Base-by-base conservation (phyloP, 352 stramenopile genomes). In the Pythium scleroteichum region DNA sequence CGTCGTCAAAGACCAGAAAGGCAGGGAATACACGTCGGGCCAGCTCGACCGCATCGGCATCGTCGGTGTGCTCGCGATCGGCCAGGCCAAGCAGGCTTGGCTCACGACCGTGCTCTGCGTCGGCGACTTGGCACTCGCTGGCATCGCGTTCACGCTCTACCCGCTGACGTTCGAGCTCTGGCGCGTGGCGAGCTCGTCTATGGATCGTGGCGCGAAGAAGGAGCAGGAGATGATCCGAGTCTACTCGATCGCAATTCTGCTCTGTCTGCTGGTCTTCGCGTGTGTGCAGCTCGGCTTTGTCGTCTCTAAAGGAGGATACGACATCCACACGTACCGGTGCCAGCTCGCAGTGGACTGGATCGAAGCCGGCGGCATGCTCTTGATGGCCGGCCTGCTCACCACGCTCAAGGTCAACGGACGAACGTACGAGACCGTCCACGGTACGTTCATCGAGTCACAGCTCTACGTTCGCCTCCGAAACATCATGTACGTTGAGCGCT, bases 351-450 rank as follows among this genome's bases (percentile, higher is more conserved):
- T 79, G 8, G 85, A 89, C 48, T 64, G 70, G 17, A 54, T 85
- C n/a, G 73, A 87, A 59, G 73, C 81, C 26, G 42, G 72, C 42
- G 79, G 73, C 53, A 71, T 87, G 44, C 20, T 73, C 22, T 89
- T 77, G 69, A 86, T 87, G 71, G 65, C 75, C 17, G 71, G 55
- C 54, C 59, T 78, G 39, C 64, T 89, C 13, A 17, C 79, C 1
- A 58, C 59, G 24, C 72, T 89, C 13, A 87, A 87, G 42, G 53
- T 72, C 22, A 71, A 66, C n/a, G 79, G 78, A 40, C 71, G 80
- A 32, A 74, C 88, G 53, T 79, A 81, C 44, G 82, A 91, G 51
- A 87, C 76, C 24, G 71, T 88, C 3, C 75, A 88, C 51, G 79
- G 79, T n/a, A 66, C 76, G 41, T 86, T 90, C 47, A 67, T 87